A percentile compares a stretch with the other conserved stretches of the same genome.
These are phyloP conservation scores for Isochrysis galbana DNA, from an alignment of 78 protist species.

Conservation along the genomic window DNA sequence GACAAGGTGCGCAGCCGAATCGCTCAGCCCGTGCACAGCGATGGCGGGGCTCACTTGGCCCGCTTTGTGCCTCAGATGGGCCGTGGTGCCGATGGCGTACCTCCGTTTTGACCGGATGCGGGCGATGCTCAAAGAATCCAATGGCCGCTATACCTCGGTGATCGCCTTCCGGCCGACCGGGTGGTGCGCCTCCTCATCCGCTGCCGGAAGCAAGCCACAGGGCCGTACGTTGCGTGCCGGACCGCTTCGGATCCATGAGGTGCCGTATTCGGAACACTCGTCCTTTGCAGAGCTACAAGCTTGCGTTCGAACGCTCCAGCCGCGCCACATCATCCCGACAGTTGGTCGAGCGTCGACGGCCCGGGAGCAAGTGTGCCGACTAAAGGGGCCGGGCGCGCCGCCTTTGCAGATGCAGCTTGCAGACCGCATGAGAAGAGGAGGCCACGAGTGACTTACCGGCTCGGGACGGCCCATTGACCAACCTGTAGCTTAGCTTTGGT, in stretches of 20 bases:
- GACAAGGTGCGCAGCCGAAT: constrained; percentile 45
- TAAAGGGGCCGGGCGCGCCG: not conserved
- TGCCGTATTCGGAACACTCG: constrained; percentile 80
- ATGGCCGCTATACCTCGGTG: constrained; percentile 19
- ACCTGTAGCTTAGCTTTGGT: too few species aligned
- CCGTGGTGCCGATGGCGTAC: not conserved
- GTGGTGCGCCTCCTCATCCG: not conserved
- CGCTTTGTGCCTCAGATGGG: too few species aligned
- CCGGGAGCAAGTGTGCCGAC: not conserved
- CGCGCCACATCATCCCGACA: not conserved
- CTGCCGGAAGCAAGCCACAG: not conserved
- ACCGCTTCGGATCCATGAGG: not conserved
- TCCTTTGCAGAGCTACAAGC: constrained; percentile 59
- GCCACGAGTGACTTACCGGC: too few species aligned
- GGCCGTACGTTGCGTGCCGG: not conserved
- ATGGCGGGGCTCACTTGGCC: not conserved
- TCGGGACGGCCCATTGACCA: too few species aligned
- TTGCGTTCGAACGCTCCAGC: constrained; percentile 41
- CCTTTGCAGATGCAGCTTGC: not conserved
- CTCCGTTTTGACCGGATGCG: not conserved
- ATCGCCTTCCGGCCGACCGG: constrained; percentile 64
- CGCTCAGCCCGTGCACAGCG: constrained; percentile 28
- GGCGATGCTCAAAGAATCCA: not conserved
- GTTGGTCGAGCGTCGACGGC: not conserved
- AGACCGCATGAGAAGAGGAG: too few species aligned